phyloP scores from a whole-genome alignment of 129 eudicot genomes.

The Chrysanthemum seticuspe region DNA sequence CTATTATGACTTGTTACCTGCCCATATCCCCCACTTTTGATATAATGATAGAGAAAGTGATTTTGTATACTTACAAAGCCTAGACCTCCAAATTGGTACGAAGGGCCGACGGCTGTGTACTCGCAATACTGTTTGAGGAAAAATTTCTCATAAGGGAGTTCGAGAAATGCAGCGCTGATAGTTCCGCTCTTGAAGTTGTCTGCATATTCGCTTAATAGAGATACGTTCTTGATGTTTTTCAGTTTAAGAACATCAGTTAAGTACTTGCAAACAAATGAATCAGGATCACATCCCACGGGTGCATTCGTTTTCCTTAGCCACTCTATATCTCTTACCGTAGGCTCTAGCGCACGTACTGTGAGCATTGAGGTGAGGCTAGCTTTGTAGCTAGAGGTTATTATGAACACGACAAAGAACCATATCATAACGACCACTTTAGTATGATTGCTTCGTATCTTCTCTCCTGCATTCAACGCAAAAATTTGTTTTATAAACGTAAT shows the following conservation, averaged over 20 bases:
- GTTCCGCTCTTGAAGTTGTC: conserved; percentile 28
- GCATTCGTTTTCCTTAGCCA: conserved; percentile 43
- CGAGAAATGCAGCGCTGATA: conserved; percentile 54
- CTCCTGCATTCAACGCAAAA: conserved; percentile 28
- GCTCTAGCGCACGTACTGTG: conserved; percentile 46
- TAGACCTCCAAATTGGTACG: conserved; percentile 55
- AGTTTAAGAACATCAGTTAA: conserved; percentile 31
- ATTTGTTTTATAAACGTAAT: no score
- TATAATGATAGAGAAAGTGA: conserved; percentile 3
- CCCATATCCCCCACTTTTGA: no score
- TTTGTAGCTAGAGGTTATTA: conserved; percentile 47
- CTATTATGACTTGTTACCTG: no score
- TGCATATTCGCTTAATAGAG: conserved; percentile 26
- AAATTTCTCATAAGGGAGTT: conserved; percentile 50
- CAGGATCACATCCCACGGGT: conserved; percentile 54
- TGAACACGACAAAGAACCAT: conserved; percentile 54
- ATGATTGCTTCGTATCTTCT: conserved; percentile 48
- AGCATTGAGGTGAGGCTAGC: conserved; percentile 62
- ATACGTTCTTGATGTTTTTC: conserved; percentile 30
- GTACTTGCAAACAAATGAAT: conserved; percentile 51
- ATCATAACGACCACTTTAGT: conserved; percentile 43
- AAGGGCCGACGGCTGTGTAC: conserved; percentile 38
- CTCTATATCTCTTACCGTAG: conserved; percentile 41
- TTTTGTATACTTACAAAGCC: conserved; percentile 48
- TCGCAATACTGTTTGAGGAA: conserved; percentile 40